Evolutionary conservation across 2,329 filamentous ascomycete genomes (phyloP).

Genomic region (Neofusicoccum kwambonambiense): DNA sequence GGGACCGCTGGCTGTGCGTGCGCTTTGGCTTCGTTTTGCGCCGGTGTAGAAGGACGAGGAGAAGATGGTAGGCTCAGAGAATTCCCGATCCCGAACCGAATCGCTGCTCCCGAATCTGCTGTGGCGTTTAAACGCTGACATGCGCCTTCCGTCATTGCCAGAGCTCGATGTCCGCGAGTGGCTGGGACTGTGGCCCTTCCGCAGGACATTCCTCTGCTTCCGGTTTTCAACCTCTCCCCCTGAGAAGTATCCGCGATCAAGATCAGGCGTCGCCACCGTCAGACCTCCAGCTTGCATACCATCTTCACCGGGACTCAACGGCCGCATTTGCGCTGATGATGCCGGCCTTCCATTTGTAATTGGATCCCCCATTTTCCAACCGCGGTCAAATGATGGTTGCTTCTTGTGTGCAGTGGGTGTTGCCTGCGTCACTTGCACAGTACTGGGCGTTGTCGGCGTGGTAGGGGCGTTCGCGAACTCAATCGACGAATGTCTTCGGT

Average conservation of each 20-base stretch:
- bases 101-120: slow-evolving; percentile 78
- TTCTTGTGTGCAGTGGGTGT: slow-evolving; percentile 49
- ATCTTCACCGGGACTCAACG: slow-evolving; percentile 18
- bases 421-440: slow-evolving; percentile 25
- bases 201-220: slow-evolving; percentile 67
- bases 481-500: slow-evolving; percentile 82
- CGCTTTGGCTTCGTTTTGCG: slow-evolving; percentile 31
- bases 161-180: slow-evolving; percentile 75
- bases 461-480: slow-evolving; percentile 57
- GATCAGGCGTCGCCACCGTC: slow-evolving; percentile 49
- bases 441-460: slow-evolving; percentile 24
- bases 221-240: slow-evolving; percentile 78
- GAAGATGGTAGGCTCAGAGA: slow-evolving; percentile 52
- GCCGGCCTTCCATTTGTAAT: slow-evolving; percentile 25
- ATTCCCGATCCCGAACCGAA: slow-evolving; percentile 67
- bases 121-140: slow-evolving; percentile 66
- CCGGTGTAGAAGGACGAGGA: slow-evolving; percentile 28
- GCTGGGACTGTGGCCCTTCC: slow-evolving; percentile 65
- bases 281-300: slow-evolving; percentile 28
- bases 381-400: slow-evolving; percentile 58
- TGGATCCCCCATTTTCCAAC: slow-evolving; percentile 54
- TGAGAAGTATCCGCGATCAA: slow-evolving; percentile 91
- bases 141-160: slow-evolving; percentile 58
- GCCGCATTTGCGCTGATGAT: slow-evolving; percentile 8
- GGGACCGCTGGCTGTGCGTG: slow-evolving; percentile 50